A percentile compares a stretch with the other conserved stretches of the same genome.
These are phyloP conservation scores for Cutaneotrichosporon sp. DNA, from an alignment of 1,284 basidiomycete genomes.

Conservation along the genomic window DNA sequence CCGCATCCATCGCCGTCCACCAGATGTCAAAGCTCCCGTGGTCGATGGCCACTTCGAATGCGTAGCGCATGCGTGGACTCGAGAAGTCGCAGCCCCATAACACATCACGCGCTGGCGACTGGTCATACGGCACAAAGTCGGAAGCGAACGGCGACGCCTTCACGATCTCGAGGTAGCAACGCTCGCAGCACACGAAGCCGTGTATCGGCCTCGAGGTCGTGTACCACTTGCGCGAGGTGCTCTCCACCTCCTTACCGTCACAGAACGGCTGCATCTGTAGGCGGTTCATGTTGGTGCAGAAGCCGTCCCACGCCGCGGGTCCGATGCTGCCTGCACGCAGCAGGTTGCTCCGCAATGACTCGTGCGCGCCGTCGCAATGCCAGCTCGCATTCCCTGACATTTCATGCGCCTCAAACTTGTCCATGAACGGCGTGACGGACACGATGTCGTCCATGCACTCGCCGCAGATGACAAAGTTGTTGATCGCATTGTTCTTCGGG, in stretches of 20 bases:
- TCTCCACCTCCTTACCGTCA: not conserved
- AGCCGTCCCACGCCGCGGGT: not conserved
- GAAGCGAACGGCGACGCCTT: not conserved
- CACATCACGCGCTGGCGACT: not conserved
- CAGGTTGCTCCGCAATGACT: not conserved
- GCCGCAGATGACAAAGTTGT: not conserved
- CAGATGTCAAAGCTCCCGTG: conserved; percentile 5
- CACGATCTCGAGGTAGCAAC: conserved; percentile 1
- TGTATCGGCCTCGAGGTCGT: conserved; percentile 1
- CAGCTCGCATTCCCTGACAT: not conserved
- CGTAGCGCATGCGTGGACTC: not conserved
- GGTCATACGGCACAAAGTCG: not conserved
- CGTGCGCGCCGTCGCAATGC: not conserved
- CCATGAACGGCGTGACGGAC: not conserved
- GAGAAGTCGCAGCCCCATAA: conserved; percentile 4
- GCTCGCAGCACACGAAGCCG: conserved; percentile 3
- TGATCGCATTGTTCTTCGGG: not conserved
- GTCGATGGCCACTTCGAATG: not conserved
- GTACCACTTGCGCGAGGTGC: conserved; percentile 6
- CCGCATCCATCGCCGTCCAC: conserved; percentile 5
- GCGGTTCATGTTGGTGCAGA: conserved; percentile 2
- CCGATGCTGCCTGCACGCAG: conserved; percentile 1
- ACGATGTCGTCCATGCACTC: conserved; percentile 11
- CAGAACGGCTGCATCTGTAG: not conserved
- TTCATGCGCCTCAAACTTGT: not conserved